Percentiles rank a stretch among this genome's conserved stretches.
Conservation (phyloP, 805 yeast species). For the Pichia nakasei region DNA sequence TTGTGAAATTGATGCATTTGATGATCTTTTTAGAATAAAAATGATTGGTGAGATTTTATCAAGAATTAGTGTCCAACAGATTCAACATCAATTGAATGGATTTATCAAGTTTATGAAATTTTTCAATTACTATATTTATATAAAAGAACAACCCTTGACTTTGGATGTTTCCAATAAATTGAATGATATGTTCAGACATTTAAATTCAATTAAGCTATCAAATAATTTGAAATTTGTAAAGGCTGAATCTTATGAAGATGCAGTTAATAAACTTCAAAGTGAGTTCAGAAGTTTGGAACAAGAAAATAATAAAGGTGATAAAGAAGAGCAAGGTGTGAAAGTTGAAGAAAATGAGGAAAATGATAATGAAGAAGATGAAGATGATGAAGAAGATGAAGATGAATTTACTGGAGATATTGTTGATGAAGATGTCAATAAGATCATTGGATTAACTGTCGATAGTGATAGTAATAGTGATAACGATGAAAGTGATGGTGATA, state of each 20-base stretch:
- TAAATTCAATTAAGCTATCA: slow-evolving; percentile 1
- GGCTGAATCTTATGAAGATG: slow-evolving; percentile 41
- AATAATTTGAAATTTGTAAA: slow-evolving; percentile 31
- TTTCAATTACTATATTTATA: slow-evolving; percentile 62
- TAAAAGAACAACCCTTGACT: slow-evolving; percentile 57
- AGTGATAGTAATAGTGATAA: slow-evolving; percentile 14
- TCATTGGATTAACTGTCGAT: slow-evolving; percentile 11
- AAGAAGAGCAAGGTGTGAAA: slow-evolving; percentile 12
- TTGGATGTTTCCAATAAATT: slow-evolving; percentile 39
- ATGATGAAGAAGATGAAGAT: slow-evolving; percentile 4
- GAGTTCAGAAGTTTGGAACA: slow-evolving; percentile 12
- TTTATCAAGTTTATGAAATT: slow-evolving; percentile 40
- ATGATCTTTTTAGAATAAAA: slow-evolving; percentile 65
- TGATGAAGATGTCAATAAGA: slow-evolving; percentile 7
- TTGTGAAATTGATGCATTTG: slow-evolving; percentile 48
- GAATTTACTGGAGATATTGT: neutral
- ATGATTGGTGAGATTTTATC: slow-evolving; percentile 38
- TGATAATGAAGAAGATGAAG: neutral
- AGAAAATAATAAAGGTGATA: slow-evolving; percentile 16
- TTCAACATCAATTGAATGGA: slow-evolving; percentile 16
- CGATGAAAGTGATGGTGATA: slow-evolving; percentile 19
- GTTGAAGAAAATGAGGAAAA: neutral
- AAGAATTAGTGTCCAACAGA: slow-evolving; percentile 12
- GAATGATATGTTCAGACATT: slow-evolving; percentile 24
- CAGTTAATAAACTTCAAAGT: slow-evolving; percentile 18